A percentile compares a stretch with the other conserved stretches of the same genome.
These are phyloP conservation scores for Pseudogymnoascus sp. DNA, from an alignment of 2,329 filamentous ascomycete genomes.

Conservation along the genomic window DNA sequence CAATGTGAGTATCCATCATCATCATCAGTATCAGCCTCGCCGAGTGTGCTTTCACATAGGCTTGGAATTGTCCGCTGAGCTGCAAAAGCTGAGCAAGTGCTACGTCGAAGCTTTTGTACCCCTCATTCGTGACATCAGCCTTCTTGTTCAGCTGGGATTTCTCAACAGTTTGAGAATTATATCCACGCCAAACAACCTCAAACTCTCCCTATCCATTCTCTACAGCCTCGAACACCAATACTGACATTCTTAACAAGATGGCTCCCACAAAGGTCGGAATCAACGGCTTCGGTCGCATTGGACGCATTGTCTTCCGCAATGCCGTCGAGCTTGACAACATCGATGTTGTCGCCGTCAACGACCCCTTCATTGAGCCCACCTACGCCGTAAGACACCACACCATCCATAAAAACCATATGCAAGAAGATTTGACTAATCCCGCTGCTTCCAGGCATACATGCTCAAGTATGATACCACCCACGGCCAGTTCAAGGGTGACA, in stretches of 20 bases:
- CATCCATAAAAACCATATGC: background rate
- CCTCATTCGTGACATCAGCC: conserved; percentile 8
- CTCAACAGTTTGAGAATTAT: conserved; percentile 4
- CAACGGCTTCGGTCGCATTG: conserved; percentile 99
- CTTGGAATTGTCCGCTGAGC: background rate
- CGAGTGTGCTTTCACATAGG: background rate
- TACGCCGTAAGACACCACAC: conserved; percentile 69
- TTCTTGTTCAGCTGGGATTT: background rate
- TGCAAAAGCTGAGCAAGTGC: background rate
- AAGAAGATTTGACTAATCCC: conserved; percentile 15
- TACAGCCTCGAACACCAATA: background rate
- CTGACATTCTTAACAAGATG: conserved; percentile 35
- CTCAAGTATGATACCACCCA: conserved; percentile 98
- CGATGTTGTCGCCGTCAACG: conserved; percentile 94
- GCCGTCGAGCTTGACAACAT: conserved; percentile 83
- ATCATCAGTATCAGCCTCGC: background rate
- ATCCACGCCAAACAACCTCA: background rate
- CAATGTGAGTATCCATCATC: background rate
- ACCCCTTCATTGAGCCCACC: conserved; percentile 96
- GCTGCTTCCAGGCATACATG: conserved; percentile 75
- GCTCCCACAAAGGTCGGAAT: conserved; percentile 73
- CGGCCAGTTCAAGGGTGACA: conserved; percentile 89
- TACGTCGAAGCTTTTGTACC: background rate
- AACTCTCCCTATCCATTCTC: background rate
- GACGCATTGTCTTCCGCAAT: conserved; percentile 98